Evolutionary conservation across 2,329 filamentous ascomycete genomes (phyloP).

Genomic region (Tolypocladium pustulatum): DNA sequence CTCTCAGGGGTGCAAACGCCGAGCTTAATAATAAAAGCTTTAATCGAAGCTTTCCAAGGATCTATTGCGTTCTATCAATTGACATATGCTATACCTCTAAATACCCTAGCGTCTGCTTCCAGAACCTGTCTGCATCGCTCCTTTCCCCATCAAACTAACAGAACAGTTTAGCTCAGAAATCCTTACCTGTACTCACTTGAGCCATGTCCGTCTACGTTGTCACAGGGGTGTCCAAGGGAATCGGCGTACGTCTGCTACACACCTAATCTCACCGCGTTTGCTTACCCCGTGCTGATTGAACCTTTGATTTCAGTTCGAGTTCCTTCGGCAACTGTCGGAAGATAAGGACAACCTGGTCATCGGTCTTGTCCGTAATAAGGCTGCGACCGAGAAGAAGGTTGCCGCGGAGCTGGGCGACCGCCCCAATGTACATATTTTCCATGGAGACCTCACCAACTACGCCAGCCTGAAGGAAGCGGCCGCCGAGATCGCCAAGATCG

Average conservation of each 20-base stretch:
- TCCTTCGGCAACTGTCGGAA: constrained; percentile 33
- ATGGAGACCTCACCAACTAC: constrained; percentile 31
- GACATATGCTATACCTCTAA: no score
- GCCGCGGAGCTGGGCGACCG: constrained; percentile 23
- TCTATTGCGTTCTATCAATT: no score
- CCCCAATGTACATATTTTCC: constrained; percentile 33
- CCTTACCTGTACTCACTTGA: no score
- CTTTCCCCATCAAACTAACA: no score
- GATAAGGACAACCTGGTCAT: constrained; percentile 33
- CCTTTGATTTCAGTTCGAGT: constrained; percentile 29
- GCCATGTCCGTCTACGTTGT: constrained; percentile 6
- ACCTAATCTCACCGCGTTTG: no score
- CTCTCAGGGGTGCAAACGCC: no score
- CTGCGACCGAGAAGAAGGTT: constrained; percentile 30
- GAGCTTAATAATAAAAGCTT: no score
- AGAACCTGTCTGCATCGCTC: no score
- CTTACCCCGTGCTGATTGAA: no score
- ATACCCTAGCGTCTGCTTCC: no score
- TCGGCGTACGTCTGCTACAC: constrained; percentile 7
- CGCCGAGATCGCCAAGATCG: constrained; percentile 7
- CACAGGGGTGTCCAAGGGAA: constrained; percentile 8
- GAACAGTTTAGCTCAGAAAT: no score
- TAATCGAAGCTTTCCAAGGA: no score
- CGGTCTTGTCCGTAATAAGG: constrained; percentile 37
- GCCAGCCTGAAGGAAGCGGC: constrained; percentile 22